These are phyloP conservation scores for Myxozyma vanderwaltii DNA, from an alignment of 805 yeast species.

Conservation along the genomic window DNA sequence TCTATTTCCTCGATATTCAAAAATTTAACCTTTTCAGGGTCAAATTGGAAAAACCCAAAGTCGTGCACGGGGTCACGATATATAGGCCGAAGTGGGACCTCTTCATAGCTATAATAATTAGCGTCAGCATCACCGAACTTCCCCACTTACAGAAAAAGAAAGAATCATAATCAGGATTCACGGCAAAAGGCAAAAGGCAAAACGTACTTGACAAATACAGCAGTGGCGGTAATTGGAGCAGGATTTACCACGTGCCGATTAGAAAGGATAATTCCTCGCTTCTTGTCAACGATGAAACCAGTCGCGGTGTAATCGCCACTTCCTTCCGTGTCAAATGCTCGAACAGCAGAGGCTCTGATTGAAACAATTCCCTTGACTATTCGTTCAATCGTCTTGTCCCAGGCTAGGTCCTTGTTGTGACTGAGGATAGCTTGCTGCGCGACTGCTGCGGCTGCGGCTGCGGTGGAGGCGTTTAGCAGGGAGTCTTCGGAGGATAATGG, in stretches of 20 bases:
- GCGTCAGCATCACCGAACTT: background rate
- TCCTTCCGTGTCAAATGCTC: slow-evolving; percentile 31
- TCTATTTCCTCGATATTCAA: slow-evolving; percentile 30
- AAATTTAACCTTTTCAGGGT: slow-evolving; percentile 27
- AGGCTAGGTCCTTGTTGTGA: slow-evolving; percentile 20
- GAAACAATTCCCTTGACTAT: slow-evolving; percentile 33
- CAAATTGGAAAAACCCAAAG: slow-evolving; percentile 33
- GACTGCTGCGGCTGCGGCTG: slow-evolving; percentile 11
- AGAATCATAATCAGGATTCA: background rate
- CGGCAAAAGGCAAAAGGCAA: too few species aligned
- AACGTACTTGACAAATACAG: slow-evolving; percentile 33
- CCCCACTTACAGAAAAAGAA: too few species aligned
- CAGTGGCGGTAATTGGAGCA: slow-evolving; percentile 33
- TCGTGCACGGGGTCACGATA: slow-evolving; percentile 34
- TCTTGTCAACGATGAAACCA: slow-evolving; percentile 33
- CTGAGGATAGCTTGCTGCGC: slow-evolving; percentile 2
- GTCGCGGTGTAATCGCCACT: slow-evolving; percentile 34
- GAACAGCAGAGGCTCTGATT: slow-evolving; percentile 30
- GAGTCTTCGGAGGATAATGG: background rate
- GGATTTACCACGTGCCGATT: slow-evolving; percentile 33
- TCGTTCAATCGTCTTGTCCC: slow-evolving; percentile 33
- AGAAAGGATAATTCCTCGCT: slow-evolving; percentile 30
- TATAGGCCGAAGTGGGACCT: slow-evolving; percentile 31
- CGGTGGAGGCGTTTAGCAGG: slow-evolving; percentile 2
- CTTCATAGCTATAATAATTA: slow-evolving; percentile 23